Percentiles rank a stretch among this genome's conserved stretches.
Conservation (phyloP, 352 stramenopile species). For the Pythium insidiosum region DNA sequence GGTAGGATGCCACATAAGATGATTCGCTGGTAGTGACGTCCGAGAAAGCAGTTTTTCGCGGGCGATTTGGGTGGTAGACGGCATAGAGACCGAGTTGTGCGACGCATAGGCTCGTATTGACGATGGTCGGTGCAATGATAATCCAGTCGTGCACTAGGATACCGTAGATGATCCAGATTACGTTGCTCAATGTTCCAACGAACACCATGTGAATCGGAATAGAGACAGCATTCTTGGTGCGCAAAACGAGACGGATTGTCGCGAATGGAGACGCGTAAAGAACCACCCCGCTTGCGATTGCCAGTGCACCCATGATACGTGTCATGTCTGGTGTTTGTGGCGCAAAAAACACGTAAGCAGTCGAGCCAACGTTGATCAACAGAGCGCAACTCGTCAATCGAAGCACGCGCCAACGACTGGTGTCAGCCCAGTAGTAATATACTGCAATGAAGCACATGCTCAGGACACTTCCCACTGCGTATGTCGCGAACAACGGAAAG, state of each 20-base stretch:
- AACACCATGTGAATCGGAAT: slow-evolving; percentile 37
- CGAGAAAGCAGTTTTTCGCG: slow-evolving; percentile 3
- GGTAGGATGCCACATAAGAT: too few species aligned
- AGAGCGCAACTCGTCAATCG: slow-evolving; percentile 22
- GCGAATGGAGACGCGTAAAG: slow-evolving; percentile 41
- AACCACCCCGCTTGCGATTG: slow-evolving; percentile 27
- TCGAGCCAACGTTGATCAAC: slow-evolving; percentile 16
- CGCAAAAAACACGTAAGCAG: slow-evolving; percentile 14
- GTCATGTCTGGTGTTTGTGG: slow-evolving; percentile 20
- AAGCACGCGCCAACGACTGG: slow-evolving; percentile 15
- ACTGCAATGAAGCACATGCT: slow-evolving; percentile 35
- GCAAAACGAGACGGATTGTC: slow-evolving; percentile 30
- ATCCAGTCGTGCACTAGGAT: slow-evolving; percentile 28
- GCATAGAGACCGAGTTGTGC: slow-evolving; percentile 35
- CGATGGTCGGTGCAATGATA: slow-evolving; percentile 28
- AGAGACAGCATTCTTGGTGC: slow-evolving; percentile 31
- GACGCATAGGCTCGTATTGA: slow-evolving; percentile 28
- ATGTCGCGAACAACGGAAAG: slow-evolving; percentile 41
- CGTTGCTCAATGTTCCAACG: slow-evolving; percentile 34
- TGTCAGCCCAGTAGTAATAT: slow-evolving; percentile 31
- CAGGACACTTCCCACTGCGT: slow-evolving; percentile 22
- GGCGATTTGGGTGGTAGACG: slow-evolving; percentile 18
- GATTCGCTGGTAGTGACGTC: slow-evolving; percentile 5
- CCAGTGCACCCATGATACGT: slow-evolving; percentile 26
- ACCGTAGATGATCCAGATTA: slow-evolving; percentile 37